Percentiles rank a stretch among this genome's conserved stretches.
These are phyloP conservation scores for Vararia minispora DNA, from an alignment of 768 basidiomycete species.

Conservation along the genomic window DNA sequence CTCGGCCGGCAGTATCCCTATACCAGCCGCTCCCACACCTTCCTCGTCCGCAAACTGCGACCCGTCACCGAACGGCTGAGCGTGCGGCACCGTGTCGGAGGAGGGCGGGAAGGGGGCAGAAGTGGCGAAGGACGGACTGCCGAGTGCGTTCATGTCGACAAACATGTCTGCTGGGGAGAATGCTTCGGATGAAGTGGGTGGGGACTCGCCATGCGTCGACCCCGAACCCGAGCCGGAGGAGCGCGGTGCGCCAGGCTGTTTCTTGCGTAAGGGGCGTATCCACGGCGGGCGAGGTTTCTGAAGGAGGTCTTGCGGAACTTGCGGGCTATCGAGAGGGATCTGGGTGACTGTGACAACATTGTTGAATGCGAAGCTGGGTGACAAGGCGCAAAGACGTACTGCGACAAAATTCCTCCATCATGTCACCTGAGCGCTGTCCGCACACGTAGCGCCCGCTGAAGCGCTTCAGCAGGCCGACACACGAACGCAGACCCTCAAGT, in stretches of 20 bases:
- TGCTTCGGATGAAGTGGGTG: constrained; percentile 8
- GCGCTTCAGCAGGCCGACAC: constrained; percentile 74
- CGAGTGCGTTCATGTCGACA: constrained; percentile 3
- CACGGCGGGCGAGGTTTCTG: constrained; percentile 61
- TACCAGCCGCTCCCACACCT: neutral
- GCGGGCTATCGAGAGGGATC: constrained; percentile 68
- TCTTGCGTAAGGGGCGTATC: constrained; percentile 82
- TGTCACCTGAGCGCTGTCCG: constrained; percentile 80
- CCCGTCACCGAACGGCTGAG: neutral
- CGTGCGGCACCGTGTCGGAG: neutral
- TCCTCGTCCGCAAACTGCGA: constrained; percentile 2
- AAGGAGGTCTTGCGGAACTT: constrained; percentile 37
- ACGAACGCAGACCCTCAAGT: constrained; percentile 78
- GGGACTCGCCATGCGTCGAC: constrained; percentile 1
- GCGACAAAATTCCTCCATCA: constrained; percentile 93
- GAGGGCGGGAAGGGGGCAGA: neutral
- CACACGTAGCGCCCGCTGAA: constrained; percentile 92
- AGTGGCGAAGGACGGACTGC: neutral
- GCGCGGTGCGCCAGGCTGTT: constrained; percentile 39
- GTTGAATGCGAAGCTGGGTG: neutral
- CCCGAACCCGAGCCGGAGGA: constrained; percentile 18
- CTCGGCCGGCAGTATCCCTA: constrained; percentile 3
- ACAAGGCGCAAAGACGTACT: constrained; percentile 43
- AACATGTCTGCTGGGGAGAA: constrained; percentile 4
- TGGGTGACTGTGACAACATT: constrained; percentile 47